phyloP scores from a whole-genome alignment of 2,329 filamentous ascomycete genomes.

The Penicillium polonicum region DNA sequence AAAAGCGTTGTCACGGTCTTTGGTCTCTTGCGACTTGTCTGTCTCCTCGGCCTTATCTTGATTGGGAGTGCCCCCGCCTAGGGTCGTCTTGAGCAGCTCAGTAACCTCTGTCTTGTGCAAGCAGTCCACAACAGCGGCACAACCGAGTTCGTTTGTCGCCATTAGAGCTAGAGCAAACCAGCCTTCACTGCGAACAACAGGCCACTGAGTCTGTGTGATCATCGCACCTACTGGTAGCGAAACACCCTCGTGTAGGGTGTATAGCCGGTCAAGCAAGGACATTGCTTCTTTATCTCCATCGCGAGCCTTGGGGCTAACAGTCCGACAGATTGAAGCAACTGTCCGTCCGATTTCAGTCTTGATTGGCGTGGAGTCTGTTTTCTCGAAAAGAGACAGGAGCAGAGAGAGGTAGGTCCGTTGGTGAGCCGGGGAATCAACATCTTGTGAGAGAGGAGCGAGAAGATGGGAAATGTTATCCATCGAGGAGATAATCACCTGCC shows the following conservation, averaged over 20 bases:
- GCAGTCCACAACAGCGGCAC: slow-evolving; percentile 35
- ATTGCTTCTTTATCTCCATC: slow-evolving; percentile 24
- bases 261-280: slow-evolving; percentile 34
- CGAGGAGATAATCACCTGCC: slow-evolving; percentile 41
- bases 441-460: slow-evolving; percentile 33
- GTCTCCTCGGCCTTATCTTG: slow-evolving; percentile 14
- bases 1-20: slow-evolving; percentile 44
- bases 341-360: slow-evolving; percentile 50
- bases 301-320: slow-evolving; percentile 32
- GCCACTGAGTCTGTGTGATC: slow-evolving; percentile 48
- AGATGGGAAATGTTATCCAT: slow-evolving; percentile 40
- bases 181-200: slow-evolving; percentile 49
- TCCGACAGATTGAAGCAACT: slow-evolving; percentile 47
- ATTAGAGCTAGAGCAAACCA: slow-evolving; percentile 52
- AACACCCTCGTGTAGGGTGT: slow-evolving; percentile 37
- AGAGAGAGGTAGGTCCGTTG: slow-evolving; percentile 41
- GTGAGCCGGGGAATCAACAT: slow-evolving; percentile 30
- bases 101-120: slow-evolving; percentile 38
- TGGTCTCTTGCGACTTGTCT: slow-evolving; percentile 29
- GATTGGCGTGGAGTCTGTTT: slow-evolving; percentile 46
- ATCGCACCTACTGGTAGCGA: slow-evolving; percentile 45
- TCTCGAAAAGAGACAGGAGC: slow-evolving; percentile 43
- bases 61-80: slow-evolving; percentile 23
- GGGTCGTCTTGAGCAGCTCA: slow-evolving; percentile 33
- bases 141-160: slow-evolving; percentile 37